Percentiles rank a stretch among this genome's conserved stretches.
phyloP scores from a whole-genome alignment of 495 filamentous ascomycete genomes.

The Parachaetomium inaequale region DNA sequence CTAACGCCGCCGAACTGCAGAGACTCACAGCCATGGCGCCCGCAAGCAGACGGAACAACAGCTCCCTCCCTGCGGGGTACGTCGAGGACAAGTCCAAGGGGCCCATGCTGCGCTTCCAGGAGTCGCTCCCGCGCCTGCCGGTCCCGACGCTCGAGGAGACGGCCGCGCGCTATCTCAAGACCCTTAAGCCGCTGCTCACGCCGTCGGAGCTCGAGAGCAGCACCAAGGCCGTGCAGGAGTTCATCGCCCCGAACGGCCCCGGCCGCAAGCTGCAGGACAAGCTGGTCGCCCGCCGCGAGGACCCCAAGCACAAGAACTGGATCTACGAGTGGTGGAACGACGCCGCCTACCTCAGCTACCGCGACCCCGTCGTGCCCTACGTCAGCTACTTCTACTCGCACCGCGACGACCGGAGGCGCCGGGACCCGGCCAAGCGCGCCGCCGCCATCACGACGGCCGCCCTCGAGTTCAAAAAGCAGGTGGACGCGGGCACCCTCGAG shows the following conservation, averaged over 20 bases:
- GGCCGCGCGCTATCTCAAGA: slow-evolving; percentile 83
- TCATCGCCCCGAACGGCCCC: slow-evolving; percentile 74
- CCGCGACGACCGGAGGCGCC: slow-evolving; percentile 83
- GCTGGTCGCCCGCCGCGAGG: slow-evolving; percentile 72
- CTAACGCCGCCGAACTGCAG: slow-evolving; percentile 20
- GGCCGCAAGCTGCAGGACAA: slow-evolving; percentile 87
- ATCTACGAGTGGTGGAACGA: slow-evolving; percentile 97
- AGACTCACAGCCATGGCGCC: slow-evolving; percentile 51
- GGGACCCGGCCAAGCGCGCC: slow-evolving; percentile 86
- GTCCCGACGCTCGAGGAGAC: slow-evolving; percentile 95
- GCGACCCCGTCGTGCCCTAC: slow-evolving; percentile 95
- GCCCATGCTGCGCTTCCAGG: slow-evolving; percentile 92
- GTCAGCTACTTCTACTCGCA: slow-evolving; percentile 99
- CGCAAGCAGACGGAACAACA: slow-evolving; percentile 51
- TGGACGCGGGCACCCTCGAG: slow-evolving; percentile 78
- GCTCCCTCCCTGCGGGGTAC: slow-evolving; percentile 70
- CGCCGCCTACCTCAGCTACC: slow-evolving; percentile 83
- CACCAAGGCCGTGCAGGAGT: slow-evolving; percentile 76
- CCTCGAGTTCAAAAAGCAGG: slow-evolving; percentile 90
- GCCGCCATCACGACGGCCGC: slow-evolving; percentile 81
- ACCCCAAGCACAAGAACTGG: slow-evolving; percentile 91
- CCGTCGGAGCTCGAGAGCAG: slow-evolving; percentile 69
- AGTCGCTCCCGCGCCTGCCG: slow-evolving; percentile 86
- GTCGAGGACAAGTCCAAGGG: slow-evolving; percentile 88
- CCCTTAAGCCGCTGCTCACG: slow-evolving; percentile 77